Evolutionary conservation across 2,329 filamentous ascomycete genomes (phyloP), one percentile per base, ranked within the genome.

Genomic region (Pseudopithomyces maydicus): DNA sequence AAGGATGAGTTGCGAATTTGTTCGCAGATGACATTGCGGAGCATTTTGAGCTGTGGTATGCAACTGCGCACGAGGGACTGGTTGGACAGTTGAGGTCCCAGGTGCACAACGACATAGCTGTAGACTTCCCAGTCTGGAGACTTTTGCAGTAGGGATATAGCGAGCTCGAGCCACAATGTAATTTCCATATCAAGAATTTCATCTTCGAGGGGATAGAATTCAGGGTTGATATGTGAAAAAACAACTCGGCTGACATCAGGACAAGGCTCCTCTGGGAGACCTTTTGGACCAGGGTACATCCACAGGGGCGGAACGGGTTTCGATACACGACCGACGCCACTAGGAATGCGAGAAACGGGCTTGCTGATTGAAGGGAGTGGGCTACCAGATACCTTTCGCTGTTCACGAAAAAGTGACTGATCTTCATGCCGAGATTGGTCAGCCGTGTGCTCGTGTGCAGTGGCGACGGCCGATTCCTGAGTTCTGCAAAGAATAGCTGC

Each of bases 71-170:
- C 97, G 14, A 98, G 81, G 12, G 91, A 88, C 69, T 95, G 92
- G 66, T 99, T 99, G 74, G 89, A 90, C 20, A 99, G 82, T 68
- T 98, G 94, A 26, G 91, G 89, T 1, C 92, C 90, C 10, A 97
- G 80, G 73, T 97, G 91, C 6, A 92, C 90, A 29, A 99, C 81
- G 17, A 94, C 85, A 71, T 94, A 97, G 75, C 91, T 94, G 80
- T 96, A 97, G 1, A 96, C 81, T 72, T 98, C 92, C 93, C 94
- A 98, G 59, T 95, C 89, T 46, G 86, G 85, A 39, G 89, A 90
- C 54, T 87, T 84, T 62, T 90, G 86, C 42, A 96, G 78, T n/a
- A 95, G 79, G n/a, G 82, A 82, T 23, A 91, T 84, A 36, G 96
- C 81, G 11, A 87, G 83, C 61, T 93, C 90, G n/a, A 96, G 81